Base-by-base conservation (phyloP, 257 asterid species). In the Voacanga thouarsii region DNA sequence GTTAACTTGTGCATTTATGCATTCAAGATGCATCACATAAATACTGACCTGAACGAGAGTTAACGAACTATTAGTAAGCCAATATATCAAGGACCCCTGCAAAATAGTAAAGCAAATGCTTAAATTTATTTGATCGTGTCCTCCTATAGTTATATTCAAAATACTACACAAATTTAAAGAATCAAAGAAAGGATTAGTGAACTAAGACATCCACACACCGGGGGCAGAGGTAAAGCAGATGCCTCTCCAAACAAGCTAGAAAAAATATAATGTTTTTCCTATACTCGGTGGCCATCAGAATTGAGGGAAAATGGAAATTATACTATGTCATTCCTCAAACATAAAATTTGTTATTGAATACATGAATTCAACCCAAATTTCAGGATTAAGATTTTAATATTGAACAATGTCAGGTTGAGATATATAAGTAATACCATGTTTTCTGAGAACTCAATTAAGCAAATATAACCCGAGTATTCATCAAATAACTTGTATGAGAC, bases 41-140 rank as follows among this genome's bases (percentile, higher is more conserved):
- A 44, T 28, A 85, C 91, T 78, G 53, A 93, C 98, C 97, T 93
- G 97, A 79, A 85, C 43, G 73, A 86, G 80, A 76, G 86, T 84
- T 77, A 90, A 71, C 14, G 94, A 86, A 87, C 97, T 88, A 84
- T 93, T 95, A 78, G 97, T 86, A 72, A 91, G 73, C 98, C 99
- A 95, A 84, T 88, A 89, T 44, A 95, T 83, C 85, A 89, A 89
- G 85, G 96, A 87, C 71, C 98, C 99, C 97, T 95, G 97, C 83
- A 92, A 85, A 78, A 79, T 66, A 77, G 39, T 55, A 74, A 82
- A 78, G 83, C 50, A 78, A 70, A 72, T 43, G n/a, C 16, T 23
- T 23, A 8, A 23, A 33, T 43, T 77, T 26, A 71, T 8, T 66
- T 37, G 0, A 66, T 1, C 15, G 39, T 65, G 71, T 37, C 19